Base-by-base conservation (phyloP, 2,329 filamentous ascomycete species). In the Arthrinium puccinioides region DNA sequence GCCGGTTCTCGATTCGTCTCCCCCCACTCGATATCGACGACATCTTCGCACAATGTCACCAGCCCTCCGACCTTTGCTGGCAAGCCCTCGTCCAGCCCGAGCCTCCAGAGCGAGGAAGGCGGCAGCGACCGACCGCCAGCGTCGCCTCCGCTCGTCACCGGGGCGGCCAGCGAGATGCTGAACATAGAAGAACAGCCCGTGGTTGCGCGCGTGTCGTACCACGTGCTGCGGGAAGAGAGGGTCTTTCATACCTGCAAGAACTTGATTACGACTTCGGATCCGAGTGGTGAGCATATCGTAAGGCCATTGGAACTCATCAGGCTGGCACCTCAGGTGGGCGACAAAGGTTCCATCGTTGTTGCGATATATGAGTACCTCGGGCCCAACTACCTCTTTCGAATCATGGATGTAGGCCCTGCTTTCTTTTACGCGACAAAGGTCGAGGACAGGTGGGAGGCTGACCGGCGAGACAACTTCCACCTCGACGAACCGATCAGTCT, bases 291-390 rank as follows among this genome's bases (percentile, higher is more conserved):
- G 39, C 86, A 94, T 55, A 89, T 92, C 42, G 76, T 87, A 26
- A 82, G 79, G 41, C 87, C 88, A 1, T 67, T 97, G 38, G 87
- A 95, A 45, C 72, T 94, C 28, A 69, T 90, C 39, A 75, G 84
- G 20, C 64, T 96, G 6, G 72, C 79, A 6, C 72, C 77, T 1
- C 74, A 81, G 31, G 72, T 79, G 8, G 78, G 79, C 4, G 86
- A 92, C 49, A 76, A 82, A 16, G 76, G 70, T 1, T 65, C 79
- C n/a, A 71, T 94, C 23, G 70, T 88, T 13, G 85, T 88, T 10
- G 82, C 83, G 37, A 84, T 96, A 33, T 92, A 89, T 47, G 83
- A 90, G 51, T 73, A 82, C 28, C 82, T 84, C 0, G 88, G 89
- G 5, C 66, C 64, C 11, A 92, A 94, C 50, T 78, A 83, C 45